A percentile compares a stretch with the other conserved stretches of the same genome.
These are phyloP conservation scores for Marsdenia floribunda DNA, from an alignment of 257 asterid species.

Conservation along the genomic window DNA sequence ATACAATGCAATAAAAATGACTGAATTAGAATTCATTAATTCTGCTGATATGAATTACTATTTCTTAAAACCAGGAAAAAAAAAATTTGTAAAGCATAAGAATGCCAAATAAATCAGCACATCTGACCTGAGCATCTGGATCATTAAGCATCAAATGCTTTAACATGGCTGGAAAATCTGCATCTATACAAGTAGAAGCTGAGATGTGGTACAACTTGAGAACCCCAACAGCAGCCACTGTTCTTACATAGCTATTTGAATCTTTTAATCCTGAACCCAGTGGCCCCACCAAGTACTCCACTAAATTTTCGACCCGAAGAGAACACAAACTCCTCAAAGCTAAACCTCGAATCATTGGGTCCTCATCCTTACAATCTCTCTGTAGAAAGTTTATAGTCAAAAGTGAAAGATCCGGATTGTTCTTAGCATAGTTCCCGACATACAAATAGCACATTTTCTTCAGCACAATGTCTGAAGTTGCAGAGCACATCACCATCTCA, in stretches of 20 bases:
- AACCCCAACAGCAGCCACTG: constrained; percentile 84
- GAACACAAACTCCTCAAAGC: constrained; percentile 97
- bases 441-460: constrained; percentile 97
- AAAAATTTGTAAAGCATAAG: neutral
- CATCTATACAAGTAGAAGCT: constrained; percentile 83
- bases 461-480: constrained; percentile 91
- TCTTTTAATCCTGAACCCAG: constrained; percentile 84
- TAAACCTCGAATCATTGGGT: constrained; percentile 98
- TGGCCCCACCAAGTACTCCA: constrained; percentile 97
- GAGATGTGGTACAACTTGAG: constrained; percentile 89
- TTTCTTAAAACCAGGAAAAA: neutral
- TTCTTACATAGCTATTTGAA: constrained; percentile 84
- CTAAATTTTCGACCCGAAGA: constrained; percentile 93
- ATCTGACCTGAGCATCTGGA: constrained; percentile 82
- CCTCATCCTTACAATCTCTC: constrained; percentile 98
- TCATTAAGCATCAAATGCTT: constrained; percentile 93
- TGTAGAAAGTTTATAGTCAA: constrained; percentile 94
- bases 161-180: constrained; percentile 75
- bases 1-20: neutral
- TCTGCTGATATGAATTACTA: neutral
- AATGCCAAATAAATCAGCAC: constrained; percentile 6
- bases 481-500: constrained; percentile 99
- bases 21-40: neutral
- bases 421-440: constrained; percentile 92
- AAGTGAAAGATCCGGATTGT: constrained; percentile 94